Conservation (phyloP, 2,329 filamentous ascomycete species). For the Madurella fahalii region DNA sequence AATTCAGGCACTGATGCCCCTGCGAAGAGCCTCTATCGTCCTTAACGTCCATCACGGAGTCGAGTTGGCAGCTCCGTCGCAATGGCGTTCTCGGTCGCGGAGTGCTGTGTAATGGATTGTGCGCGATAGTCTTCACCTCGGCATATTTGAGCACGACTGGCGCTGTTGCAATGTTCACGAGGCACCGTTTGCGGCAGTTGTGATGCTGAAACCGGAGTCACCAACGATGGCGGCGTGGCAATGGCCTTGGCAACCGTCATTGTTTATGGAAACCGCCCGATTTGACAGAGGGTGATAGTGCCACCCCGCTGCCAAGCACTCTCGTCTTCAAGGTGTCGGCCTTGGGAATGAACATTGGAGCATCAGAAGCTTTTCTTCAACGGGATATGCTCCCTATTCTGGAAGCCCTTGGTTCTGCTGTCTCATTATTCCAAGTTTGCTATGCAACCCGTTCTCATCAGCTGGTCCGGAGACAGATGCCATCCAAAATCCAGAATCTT, state of each 20-base stretch:
- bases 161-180: neutral
- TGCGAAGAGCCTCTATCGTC: neutral
- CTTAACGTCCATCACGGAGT: neutral
- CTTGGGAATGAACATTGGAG: too few relatives aligned
- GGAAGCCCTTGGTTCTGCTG: too few relatives aligned
- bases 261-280: slow-evolving; percentile 13
- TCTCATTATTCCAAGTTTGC: too few relatives aligned
- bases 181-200: neutral
- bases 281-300: neutral
- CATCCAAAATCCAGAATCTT: too few relatives aligned
- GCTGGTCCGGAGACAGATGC: too few relatives aligned
- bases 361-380: too few relatives aligned
- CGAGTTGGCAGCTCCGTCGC: neutral
- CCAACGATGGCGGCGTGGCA: neutral
- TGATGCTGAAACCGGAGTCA: neutral
- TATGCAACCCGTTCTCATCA: too few relatives aligned
- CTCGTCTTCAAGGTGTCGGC: too few relatives aligned
- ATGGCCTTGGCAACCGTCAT: slow-evolving; percentile 12
- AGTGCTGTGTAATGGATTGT: neutral
- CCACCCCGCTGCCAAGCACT: slow-evolving; percentile 11
- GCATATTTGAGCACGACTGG: too few relatives aligned
- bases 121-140: too few relatives aligned
- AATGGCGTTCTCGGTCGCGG: neutral
- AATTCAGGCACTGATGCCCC: neutral
- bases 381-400: too few relatives aligned